These are phyloP conservation scores for Thozetella sp. DNA, from an alignment of 495 filamentous ascomycete genomes.

Conservation along the genomic window DNA sequence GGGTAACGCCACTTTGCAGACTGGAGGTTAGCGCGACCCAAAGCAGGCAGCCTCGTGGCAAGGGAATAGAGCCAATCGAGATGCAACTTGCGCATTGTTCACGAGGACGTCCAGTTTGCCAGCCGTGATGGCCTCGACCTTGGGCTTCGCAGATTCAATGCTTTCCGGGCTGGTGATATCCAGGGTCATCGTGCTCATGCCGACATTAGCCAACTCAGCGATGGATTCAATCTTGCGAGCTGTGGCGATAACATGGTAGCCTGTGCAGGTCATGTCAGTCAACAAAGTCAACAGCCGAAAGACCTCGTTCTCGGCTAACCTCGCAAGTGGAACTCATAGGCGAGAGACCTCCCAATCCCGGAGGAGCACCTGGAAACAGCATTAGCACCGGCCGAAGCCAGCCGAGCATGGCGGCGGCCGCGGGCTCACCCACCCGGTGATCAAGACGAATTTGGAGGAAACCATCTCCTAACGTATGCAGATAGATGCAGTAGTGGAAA, in stretches of 20 bases:
- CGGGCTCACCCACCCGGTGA: constrained; percentile 18
- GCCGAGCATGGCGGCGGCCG: background rate
- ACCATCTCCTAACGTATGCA: background rate
- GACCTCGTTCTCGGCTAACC: constrained; percentile 3
- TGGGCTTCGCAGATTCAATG: constrained; percentile 18
- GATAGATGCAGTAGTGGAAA: too few relatives aligned
- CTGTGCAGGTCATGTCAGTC: constrained; percentile 1
- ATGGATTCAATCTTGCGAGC: constrained; percentile 16
- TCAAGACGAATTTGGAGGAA: constrained; percentile 17
- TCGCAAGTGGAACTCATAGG: constrained; percentile 22
- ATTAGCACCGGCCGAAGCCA: background rate
- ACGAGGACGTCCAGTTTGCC: constrained; percentile 47
- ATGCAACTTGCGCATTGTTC: constrained; percentile 43
- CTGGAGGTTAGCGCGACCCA: background rate
- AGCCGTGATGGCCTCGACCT: constrained; percentile 29
- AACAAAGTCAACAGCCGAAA: background rate
- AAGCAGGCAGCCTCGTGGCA: background rate
- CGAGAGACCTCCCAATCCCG: constrained; percentile 25
- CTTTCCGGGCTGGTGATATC: constrained; percentile 26
- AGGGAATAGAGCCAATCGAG: background rate
- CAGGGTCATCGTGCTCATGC: constrained; percentile 21
- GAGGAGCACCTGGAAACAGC: constrained; percentile 16
- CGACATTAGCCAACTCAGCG: constrained; percentile 14
- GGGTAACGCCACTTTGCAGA: background rate
- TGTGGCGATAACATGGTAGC: constrained; percentile 25